Percentiles rank a stretch among this genome's conserved stretches.
Conservation (phyloP, 1,284 basidiomycete species). For the Violaceomyces palustris region DNA sequence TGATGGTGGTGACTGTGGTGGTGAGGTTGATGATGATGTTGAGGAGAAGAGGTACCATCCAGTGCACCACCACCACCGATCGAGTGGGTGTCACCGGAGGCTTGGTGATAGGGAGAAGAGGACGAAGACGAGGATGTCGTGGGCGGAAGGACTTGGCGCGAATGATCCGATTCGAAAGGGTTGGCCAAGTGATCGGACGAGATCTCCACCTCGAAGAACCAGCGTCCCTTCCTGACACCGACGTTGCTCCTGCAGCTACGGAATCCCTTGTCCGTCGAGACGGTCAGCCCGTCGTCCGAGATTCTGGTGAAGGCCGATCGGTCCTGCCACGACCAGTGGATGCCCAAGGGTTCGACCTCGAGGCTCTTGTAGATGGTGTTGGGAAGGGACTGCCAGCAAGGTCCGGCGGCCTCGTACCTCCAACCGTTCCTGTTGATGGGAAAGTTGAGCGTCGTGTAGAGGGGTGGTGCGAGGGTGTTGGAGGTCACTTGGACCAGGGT, state of each 20-base stretch:
- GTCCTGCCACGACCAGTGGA: conserved; percentile 60
- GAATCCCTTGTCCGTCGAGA: conserved; percentile 82
- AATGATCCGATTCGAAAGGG: no score
- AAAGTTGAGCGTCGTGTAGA: conserved; percentile 32
- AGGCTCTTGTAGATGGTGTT: conserved; percentile 41
- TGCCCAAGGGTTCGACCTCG: conserved; percentile 25
- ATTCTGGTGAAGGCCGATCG: conserved; percentile 66
- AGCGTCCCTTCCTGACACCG: conserved; percentile 79
- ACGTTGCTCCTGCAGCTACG: conserved; percentile 83
- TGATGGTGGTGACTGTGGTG: neutral
- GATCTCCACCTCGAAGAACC: conserved; percentile 87
- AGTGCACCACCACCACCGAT: conserved; percentile 55
- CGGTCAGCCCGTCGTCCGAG: conserved; percentile 70
- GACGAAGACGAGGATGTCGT: conserved; percentile 33
- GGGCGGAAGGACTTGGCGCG: no score
- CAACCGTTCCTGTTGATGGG: conserved; percentile 47
- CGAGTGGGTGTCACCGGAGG: no score
- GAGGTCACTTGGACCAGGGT: conserved; percentile 11
- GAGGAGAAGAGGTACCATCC: no score
- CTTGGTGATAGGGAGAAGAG: no score
- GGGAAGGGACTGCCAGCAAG: conserved; percentile 31
- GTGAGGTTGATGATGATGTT: neutral
- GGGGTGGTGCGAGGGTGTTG: conserved; percentile 6
- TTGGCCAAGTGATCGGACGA: no score
- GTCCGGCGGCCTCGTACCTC: conserved; percentile 46